Percentiles rank a stretch among this genome's conserved stretches.
Evolutionary conservation across 1,139 yeast species (phyloP).

Genomic region (Blastobotrys persicus): DNA sequence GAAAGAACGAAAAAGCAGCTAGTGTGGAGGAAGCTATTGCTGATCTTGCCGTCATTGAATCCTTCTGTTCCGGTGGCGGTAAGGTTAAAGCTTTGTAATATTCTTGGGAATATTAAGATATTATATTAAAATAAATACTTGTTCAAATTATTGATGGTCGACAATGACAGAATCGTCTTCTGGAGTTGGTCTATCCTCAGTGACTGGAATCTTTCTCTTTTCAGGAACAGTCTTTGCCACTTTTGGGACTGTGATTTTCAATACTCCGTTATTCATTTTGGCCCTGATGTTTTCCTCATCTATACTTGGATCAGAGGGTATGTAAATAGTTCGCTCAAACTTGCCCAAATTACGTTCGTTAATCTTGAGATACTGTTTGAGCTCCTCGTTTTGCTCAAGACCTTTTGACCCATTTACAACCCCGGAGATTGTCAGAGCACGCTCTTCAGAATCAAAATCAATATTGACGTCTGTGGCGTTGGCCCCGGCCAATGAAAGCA

Average conservation of each 20-base stretch:
- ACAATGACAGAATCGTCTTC: slow-evolving; percentile 12
- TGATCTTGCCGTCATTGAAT: slow-evolving; percentile 18
- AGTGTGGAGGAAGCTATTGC: slow-evolving; percentile 21
- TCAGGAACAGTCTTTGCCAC: slow-evolving; percentile 20
- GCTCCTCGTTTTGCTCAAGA: slow-evolving; percentile 15
- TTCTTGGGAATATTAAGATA: too few relatives aligned
- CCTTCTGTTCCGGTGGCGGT: slow-evolving; percentile 10
- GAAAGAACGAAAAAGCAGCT: slow-evolving; percentile 19
- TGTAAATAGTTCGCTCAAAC: slow-evolving; percentile 52
- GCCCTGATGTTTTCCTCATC: slow-evolving; percentile 54
- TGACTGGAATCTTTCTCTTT: slow-evolving; percentile 21
- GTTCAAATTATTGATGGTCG: background rate
- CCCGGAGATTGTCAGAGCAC: slow-evolving; percentile 26
- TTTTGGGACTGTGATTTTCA: slow-evolving; percentile 53
- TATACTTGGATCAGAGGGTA: slow-evolving; percentile 51
- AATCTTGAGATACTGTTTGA: slow-evolving; percentile 17
- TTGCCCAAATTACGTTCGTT: slow-evolving; percentile 37
- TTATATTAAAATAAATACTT: background rate
- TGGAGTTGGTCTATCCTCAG: slow-evolving; percentile 3
- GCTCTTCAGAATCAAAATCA: slow-evolving; percentile 52
- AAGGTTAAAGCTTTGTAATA: slow-evolving; percentile 4
- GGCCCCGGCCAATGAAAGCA: slow-evolving; percentile 55
- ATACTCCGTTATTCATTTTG: slow-evolving; percentile 49
- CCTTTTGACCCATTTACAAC: slow-evolving; percentile 7
- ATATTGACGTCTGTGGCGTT: slow-evolving; percentile 48